Percentiles rank a stretch among this genome's conserved stretches.
These are phyloP conservation scores for Nothophytophthora sp. DNA, from an alignment of 352 stramenopile species.

Conservation along the genomic window DNA sequence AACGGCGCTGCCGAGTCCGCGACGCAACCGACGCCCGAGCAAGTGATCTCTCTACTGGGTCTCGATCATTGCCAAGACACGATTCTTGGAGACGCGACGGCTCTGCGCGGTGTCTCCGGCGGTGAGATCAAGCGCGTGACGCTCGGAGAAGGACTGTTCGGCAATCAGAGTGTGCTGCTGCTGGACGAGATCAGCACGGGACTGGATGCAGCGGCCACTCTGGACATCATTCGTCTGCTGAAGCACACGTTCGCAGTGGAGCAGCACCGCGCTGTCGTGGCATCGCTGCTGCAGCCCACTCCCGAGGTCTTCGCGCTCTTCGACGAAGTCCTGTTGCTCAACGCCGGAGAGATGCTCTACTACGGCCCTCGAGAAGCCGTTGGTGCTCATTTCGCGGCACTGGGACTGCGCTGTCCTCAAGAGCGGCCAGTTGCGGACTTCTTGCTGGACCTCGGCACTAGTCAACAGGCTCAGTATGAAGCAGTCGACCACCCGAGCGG, in stretches of 20 bases:
- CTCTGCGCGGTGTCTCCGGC: conserved; percentile 58
- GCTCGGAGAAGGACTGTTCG: conserved; percentile 80
- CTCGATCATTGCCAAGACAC: conserved; percentile 45
- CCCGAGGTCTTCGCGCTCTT: conserved; percentile 49
- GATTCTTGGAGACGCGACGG: conserved; percentile 39
- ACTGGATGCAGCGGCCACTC: conserved; percentile 30
- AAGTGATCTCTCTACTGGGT: conserved; percentile 22
- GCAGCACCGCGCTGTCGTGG: conserved; percentile 47
- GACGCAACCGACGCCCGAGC: conserved; percentile 3
- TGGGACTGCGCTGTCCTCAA: conserved; percentile 40
- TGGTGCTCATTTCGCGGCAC: conserved; percentile 31
- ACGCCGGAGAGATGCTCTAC: conserved; percentile 75
- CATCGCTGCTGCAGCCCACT: conserved; percentile 20
- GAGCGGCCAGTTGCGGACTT: conserved; percentile 36
- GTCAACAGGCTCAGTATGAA: conserved; percentile 28
- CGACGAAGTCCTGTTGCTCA: conserved; percentile 78
- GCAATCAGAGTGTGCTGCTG: conserved; percentile 61
- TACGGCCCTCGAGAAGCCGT: conserved; percentile 49
- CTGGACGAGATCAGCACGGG: conserved; percentile 51
- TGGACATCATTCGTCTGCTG: conserved; percentile 76
- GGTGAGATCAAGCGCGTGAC: conserved; percentile 91
- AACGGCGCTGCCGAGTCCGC: neutral
- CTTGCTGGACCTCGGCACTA: conserved; percentile 34
- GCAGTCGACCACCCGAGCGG: too few relatives aligned
- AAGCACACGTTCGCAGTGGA: conserved; percentile 36